A percentile compares a stretch with the other conserved stretches of the same genome.
These are phyloP conservation scores for Osmanthus fragrans DNA, from an alignment of 257 asterid genomes.

Conservation along the genomic window DNA sequence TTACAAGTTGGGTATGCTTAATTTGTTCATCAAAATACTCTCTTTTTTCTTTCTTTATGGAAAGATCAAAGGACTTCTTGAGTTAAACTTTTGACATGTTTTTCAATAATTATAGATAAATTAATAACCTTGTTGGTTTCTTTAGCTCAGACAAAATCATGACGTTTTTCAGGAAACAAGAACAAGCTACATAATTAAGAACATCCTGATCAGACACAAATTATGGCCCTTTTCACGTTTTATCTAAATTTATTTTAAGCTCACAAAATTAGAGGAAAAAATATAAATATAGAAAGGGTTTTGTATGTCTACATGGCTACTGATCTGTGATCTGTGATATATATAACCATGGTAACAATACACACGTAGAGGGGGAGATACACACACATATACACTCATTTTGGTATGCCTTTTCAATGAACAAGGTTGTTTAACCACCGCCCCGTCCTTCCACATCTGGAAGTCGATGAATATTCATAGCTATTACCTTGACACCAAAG, in stretches of 20 bases:
- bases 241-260: neutral
- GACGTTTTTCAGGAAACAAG: slow-evolving; percentile 7
- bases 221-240: neutral
- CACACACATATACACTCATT: neutral
- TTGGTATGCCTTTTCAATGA: neutral
- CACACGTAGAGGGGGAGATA: neutral
- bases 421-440: neutral
- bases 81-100: neutral
- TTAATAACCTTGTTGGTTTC: neutral
- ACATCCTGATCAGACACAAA: neutral
- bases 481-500: no score
- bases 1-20: neutral
- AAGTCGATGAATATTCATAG: no score
- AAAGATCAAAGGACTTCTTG: neutral
- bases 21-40: neutral
- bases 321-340: neutral
- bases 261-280: neutral
- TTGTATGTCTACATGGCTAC: neutral
- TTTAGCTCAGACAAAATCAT: slow-evolving; percentile 29
- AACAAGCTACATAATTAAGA: neutral
- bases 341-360: no score
- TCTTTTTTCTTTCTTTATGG: neutral
- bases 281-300: neutral
- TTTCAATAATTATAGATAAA: slow-evolving; percentile 1
- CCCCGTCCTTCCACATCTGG: no score